A percentile compares a stretch with the other conserved stretches of the same genome.
These are phyloP conservation scores for Fraxinus sp. DNA, from an alignment of 305 asterid genomes.

Conservation along the genomic window DNA sequence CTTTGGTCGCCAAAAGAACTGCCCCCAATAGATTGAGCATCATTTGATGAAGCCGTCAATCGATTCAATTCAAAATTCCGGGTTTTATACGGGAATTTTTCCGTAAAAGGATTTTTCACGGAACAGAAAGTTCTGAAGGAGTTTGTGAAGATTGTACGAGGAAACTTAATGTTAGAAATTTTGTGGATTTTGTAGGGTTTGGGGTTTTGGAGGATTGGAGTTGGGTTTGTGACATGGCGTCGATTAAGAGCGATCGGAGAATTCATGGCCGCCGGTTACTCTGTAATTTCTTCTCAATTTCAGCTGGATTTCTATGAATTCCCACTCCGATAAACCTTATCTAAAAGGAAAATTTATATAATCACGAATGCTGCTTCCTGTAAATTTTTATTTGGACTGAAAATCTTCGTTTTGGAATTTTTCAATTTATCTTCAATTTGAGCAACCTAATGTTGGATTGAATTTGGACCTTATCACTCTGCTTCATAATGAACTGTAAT, in stretches of 20 bases:
- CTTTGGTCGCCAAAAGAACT: conserved; percentile 24
- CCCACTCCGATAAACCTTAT: not conserved
- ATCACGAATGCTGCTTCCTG: not conserved
- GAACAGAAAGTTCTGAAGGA: conserved; percentile 24
- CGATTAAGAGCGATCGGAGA: conserved; percentile 27
- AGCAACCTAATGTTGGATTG: not conserved
- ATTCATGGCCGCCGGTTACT: not conserved
- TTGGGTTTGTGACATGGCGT: conserved; percentile 37
- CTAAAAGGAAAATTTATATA: not conserved
- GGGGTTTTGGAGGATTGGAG: conserved; percentile 31
- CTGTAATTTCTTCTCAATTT: not conserved
- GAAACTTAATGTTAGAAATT: not conserved
- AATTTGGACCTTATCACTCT: no score
- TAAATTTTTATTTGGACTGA: not conserved
- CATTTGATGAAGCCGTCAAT: conserved; percentile 46
- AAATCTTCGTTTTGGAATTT: not conserved
- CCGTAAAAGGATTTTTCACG: conserved; percentile 1
- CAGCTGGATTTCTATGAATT: not conserved
- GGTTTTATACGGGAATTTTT: conserved; percentile 13
- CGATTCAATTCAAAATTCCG: conserved; percentile 19
- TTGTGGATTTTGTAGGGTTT: conserved; percentile 15
- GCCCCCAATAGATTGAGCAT: conserved; percentile 39
- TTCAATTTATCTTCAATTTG: not conserved
- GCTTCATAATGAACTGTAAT: no score
- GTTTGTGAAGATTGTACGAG: conserved; percentile 16